Evolutionary conservation across 257 asterid species (phyloP).

Genomic region (Ilex aquifolium): DNA sequence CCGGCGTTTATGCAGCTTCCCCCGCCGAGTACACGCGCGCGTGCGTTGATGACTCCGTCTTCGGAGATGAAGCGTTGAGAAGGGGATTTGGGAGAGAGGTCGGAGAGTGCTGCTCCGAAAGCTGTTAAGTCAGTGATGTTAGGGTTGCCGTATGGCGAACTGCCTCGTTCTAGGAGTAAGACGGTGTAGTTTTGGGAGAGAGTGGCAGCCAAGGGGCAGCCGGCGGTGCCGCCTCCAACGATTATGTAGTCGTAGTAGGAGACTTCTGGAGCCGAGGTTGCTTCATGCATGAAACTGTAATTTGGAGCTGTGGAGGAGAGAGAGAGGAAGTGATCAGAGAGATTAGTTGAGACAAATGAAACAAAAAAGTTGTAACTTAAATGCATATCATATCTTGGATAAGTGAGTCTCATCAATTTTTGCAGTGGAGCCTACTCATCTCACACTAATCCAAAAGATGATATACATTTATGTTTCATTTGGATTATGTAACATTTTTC

Average conservation of each 20-base stretch:
- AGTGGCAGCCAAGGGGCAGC: slow-evolving; percentile 80
- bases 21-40: slow-evolving; percentile 69
- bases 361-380: too few species aligned
- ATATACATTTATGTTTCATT: too few species aligned
- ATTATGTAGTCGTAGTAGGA: slow-evolving; percentile 70
- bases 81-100: slow-evolving; percentile 54
- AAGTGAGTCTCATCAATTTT: too few species aligned
- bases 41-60: slow-evolving; percentile 64
- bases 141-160: slow-evolving; percentile 60
- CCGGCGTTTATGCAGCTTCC: slow-evolving; percentile 75
- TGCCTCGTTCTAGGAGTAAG: slow-evolving; percentile 74
- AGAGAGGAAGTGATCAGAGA: background rate
- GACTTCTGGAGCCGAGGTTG: slow-evolving; percentile 46
- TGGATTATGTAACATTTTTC: too few species aligned
- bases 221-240: slow-evolving; percentile 82
- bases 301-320: slow-evolving; percentile 29
- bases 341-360: background rate
- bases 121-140: slow-evolving; percentile 49
- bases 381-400: too few species aligned
- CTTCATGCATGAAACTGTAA: slow-evolving; percentile 51
- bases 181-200: slow-evolving; percentile 60
- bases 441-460: too few species aligned
- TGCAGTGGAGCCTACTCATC: too few species aligned
- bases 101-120: slow-evolving; percentile 57
- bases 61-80: slow-evolving; percentile 76